Base-by-base conservation (phyloP, 129 eudicot species). In the Flaveria sonorensis region DNA sequence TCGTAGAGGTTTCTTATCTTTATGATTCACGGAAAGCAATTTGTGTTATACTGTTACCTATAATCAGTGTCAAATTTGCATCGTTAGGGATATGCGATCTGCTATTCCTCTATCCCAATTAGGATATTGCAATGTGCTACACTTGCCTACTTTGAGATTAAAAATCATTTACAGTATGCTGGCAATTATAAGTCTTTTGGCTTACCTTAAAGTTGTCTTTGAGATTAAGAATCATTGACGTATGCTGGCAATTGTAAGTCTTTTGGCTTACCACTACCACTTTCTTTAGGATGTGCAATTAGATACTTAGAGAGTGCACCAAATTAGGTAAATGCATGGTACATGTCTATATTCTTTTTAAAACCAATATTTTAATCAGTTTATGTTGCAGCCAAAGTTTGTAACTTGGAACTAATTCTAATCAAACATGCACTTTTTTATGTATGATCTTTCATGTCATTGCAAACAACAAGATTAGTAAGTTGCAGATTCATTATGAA, bases 391-490 rank as follows among this genome's bases (percentile, higher is more conserved):
- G 18, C 67, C 1, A 60, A 60, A 28, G 9, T 11, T 12, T 60
- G 32, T 60, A 60, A 60, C 15, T 60, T 60, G 67, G 16, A 60
- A 60, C 40, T 24, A 24, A 14, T 61, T 28, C 19, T 28, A 61
- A 28, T 14, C 43, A 30, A 30, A 63, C 43, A 63, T 63, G 68
- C 13, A 30, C 43, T 30, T 30, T 24, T 63, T 19, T 70, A 47
- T 50, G 57, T 26, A 48, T 24, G 14, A 48, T 32, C 74, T 70
- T 28, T 48, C 24, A 4, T 56, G 10, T 14, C 7, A 4, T 70
- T 70, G 43, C 75, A 15, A 48, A 70, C 15, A 69, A 47, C 42
- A 70, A 70, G 75, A 70, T 70, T 48, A 32, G 15, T 70, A 48
- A 47, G 39, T 15, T 70, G 75, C 59, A 70, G 13, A 16, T 18